Evolutionary conservation across 768 basidiomycete species (phyloP), one percentile per base, ranked within the genome.

Genomic region (button mushroom (Agaricus bisporus)): DNA sequence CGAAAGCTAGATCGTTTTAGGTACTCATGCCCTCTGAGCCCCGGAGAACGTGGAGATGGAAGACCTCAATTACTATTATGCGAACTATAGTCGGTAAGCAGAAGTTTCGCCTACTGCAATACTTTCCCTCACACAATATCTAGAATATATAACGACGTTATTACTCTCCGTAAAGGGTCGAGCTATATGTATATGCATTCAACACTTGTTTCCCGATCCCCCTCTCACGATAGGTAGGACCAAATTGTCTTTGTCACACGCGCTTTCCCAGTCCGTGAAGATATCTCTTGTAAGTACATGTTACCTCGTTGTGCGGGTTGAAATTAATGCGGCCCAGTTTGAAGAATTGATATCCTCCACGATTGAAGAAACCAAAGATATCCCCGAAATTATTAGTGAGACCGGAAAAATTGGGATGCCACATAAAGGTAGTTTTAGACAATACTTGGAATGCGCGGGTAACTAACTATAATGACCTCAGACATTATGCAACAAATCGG

Each of bases 401-500:
- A 95, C 92, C 1, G 95, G 95, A 9, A 94, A 95, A 70, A 95
- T 98, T 57, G 89, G 88, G 39, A 88, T 88, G 79, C 82, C 86
- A 15, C 88, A 90, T 65, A 88, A 87, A 76, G 85, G 87, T 85
- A 52, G 15, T 66, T 62, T 43, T 9, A 38, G 43, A 53, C 58
- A 35, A 48, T 17, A 42, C 28, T 44, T 54, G 17, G 51, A 18
- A 41, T 56, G 48, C 46, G 51, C 46, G 53, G 46, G 18, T 55
- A 55, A 51, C 9, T 55, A 55, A 51, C 9, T 58, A 32, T 41
- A 45, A 53, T 51, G 49, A 18, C 44, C 45, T 26, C 50, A 82
- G 95, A 97, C 66, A 98, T 98, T 64, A 95, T 98, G 95, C 88
- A 90, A 64, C 91, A 97, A 69, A 98, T 95, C 58, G 95, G 95